These are phyloP conservation scores for Selenicereus undatus DNA, from an alignment of 148 eudicot genomes.

Conservation along the genomic window DNA sequence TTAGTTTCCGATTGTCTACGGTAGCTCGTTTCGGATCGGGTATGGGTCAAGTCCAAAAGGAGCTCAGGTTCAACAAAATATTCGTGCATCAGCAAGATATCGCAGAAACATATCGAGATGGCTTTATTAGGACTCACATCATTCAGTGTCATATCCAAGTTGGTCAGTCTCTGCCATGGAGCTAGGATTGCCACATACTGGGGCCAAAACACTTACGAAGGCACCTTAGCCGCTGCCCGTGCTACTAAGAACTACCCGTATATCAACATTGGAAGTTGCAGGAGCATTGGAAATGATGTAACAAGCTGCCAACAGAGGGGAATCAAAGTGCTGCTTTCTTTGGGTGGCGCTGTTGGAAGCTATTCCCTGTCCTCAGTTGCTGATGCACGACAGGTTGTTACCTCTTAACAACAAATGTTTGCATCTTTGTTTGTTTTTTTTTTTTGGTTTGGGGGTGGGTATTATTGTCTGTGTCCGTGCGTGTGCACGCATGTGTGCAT, in stretches of 20 bases:
- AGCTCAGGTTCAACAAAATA: background rate
- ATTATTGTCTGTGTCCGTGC: no score
- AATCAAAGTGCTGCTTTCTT: conserved; percentile 29
- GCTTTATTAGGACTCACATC: conserved; percentile 19
- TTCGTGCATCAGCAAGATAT: background rate
- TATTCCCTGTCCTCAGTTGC: conserved; percentile 29
- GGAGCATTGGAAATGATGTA: conserved; percentile 20
- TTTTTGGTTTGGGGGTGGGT: background rate
- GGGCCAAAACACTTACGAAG: conserved; percentile 74
- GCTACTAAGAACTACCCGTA: conserved; percentile 44
- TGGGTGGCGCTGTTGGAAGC: conserved; percentile 27
- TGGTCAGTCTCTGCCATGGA: conserved; percentile 19
- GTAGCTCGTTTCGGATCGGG: no score
- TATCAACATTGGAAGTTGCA: conserved; percentile 45
- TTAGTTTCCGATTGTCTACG: no score
- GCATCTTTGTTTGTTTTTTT: background rate
- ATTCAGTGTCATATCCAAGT: conserved; percentile 10
- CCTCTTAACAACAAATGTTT: background rate
- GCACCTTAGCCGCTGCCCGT: conserved; percentile 46
- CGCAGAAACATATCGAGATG: conserved; percentile 8
- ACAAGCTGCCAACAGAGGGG: conserved; percentile 23
- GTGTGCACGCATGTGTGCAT: no score
- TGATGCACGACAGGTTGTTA: conserved; percentile 28
- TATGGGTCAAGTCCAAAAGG: no score
- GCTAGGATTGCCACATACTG: conserved; percentile 64